Base-by-base conservation (phyloP, 2,329 filamentous ascomycete genomes). In the Diaporthe australafricana region DNA sequence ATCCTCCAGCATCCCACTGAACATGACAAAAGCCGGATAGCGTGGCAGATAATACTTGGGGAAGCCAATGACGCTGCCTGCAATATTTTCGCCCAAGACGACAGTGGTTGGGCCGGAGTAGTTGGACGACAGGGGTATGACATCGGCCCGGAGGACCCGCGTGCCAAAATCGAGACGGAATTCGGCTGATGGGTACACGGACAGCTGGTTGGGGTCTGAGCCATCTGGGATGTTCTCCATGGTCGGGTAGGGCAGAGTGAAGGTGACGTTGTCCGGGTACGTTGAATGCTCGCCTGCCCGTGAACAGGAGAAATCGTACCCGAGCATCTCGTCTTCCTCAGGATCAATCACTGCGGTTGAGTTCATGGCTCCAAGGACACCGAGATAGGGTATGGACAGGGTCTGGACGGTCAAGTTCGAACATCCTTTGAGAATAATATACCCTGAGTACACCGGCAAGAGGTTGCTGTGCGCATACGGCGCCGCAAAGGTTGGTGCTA, bases 401-500 rank as follows among this genome's bases (percentile, higher is more conserved):
- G 76, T 74, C 12, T 81, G 79, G 27, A 78, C 79, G 45, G 79
- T 81, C 60, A n/a, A n/a, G n/a, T n/a, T n/a, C n/a, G n/a, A n/a
- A n/a, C n/a, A n/a, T n/a, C 79, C 79, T 48, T 81, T 82, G 66
- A 86, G 75, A 16, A 81, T 78, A 57, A 86, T 77, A 77, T 81
- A 85, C 27, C 84, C 84, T 22, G 81, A 81, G 77, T 85, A 86
- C 9, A 86, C 78, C 5, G 83, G 83, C 27, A 85, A 74, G 6
- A 77, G 78, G 1, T 73, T 74, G 8, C 73, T 72, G 1, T 63
- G 45, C 16, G 14, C 57, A 22, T 32, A 8, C 5, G 22, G 16
- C 17, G 35, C 30, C 14, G 55, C 32, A 16, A 67, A 12, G 1
- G 80, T 79, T 5, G 77, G 77, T 16, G 75, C 76, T 53, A 80